Evolutionary conservation across 495 filamentous ascomycete genomes (phyloP).

Genomic region (Endocarpon pusillum): DNA sequence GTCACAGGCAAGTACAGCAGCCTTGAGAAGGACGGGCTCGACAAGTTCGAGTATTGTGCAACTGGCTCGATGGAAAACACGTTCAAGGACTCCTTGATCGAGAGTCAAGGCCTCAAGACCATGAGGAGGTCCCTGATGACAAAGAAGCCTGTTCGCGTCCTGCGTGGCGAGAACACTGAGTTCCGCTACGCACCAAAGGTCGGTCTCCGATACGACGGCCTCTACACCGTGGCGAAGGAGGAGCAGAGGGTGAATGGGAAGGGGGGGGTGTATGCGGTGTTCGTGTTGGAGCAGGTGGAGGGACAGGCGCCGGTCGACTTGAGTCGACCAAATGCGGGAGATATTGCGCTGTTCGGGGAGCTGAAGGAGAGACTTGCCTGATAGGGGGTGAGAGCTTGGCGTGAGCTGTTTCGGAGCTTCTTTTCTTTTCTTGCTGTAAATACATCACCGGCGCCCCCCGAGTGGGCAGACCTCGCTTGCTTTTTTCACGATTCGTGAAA

Average conservation of each 20-base stretch:
- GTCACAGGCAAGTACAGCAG: conserved; percentile 22
- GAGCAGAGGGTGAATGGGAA: conserved; percentile 5
- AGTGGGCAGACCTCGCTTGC: too few relatives aligned
- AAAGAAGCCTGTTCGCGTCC: conserved; percentile 25
- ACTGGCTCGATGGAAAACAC: conserved; percentile 17
- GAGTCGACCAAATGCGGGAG: conserved; percentile 10
- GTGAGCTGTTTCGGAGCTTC: too few relatives aligned
- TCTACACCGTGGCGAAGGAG: conserved; percentile 24
- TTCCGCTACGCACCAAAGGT: conserved; percentile 14
- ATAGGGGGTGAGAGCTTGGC: too few relatives aligned
- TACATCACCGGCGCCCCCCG: too few relatives aligned
- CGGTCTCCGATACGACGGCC: conserved; percentile 35
- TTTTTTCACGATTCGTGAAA: too few relatives aligned
- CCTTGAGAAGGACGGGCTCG: conserved; percentile 26
- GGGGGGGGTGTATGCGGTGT: conserved; percentile 22
- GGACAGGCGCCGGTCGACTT: conserved; percentile 16
- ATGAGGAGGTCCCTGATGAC: conserved; percentile 16
- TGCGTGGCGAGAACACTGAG: conserved; percentile 17
- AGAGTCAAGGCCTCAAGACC: conserved; percentile 17
- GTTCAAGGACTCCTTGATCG: conserved; percentile 6
- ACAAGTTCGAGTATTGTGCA: conserved; percentile 29
- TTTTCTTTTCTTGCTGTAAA: too few relatives aligned
- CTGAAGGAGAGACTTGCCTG: too few relatives aligned
- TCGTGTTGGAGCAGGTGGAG: conserved; percentile 20
- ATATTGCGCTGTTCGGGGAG: conserved; percentile 2